Conservation (phyloP, 2,329 filamentous ascomycete species). For the Ophiosphaerella korrae region DNA sequence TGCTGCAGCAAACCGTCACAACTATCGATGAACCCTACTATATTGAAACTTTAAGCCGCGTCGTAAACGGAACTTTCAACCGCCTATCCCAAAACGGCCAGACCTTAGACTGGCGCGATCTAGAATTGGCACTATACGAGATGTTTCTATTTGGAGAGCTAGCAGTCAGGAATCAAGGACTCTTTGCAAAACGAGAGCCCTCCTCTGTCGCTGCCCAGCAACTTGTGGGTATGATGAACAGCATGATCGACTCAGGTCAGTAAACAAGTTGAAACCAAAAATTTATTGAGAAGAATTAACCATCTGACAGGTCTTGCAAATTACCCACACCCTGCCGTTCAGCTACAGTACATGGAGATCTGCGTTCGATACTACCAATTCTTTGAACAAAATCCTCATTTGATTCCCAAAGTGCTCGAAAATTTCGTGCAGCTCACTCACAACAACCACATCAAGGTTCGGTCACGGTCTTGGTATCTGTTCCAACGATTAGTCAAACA, state of each 20-base stretch:
- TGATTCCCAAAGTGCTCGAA: conserved; percentile 85
- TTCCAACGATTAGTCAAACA: conserved; percentile 93
- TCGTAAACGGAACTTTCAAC: conserved; percentile 87
- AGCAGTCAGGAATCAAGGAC: conserved; percentile 82
- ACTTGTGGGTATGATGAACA: conserved; percentile 88
- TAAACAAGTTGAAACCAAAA: neutral
- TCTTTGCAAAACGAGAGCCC: conserved; percentile 85
- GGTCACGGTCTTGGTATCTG: conserved; percentile 93
- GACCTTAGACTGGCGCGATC: conserved; percentile 88
- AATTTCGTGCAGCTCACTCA: conserved; percentile 91
- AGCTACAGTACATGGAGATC: conserved; percentile 98
- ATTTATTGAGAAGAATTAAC: conserved; percentile 9
- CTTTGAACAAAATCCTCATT: conserved; percentile 81
- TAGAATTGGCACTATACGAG: conserved; percentile 91
- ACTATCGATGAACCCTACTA: conserved; percentile 87
- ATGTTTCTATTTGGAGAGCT: conserved; percentile 96
- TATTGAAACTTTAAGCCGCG: conserved; percentile 82
- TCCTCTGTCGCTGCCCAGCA: conserved; percentile 79
- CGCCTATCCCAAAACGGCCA: conserved; percentile 72
- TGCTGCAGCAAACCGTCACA: conserved; percentile 90
- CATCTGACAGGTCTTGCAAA: conserved; percentile 70
- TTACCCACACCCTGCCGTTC: conserved; percentile 87
- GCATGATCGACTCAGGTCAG: conserved; percentile 90
- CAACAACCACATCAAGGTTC: conserved; percentile 83
- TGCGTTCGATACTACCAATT: conserved; percentile 92